These are phyloP conservation scores for Yamadazyma atlantica DNA, from an alignment of 1,139 yeast genomes.

Conservation along the genomic window DNA sequence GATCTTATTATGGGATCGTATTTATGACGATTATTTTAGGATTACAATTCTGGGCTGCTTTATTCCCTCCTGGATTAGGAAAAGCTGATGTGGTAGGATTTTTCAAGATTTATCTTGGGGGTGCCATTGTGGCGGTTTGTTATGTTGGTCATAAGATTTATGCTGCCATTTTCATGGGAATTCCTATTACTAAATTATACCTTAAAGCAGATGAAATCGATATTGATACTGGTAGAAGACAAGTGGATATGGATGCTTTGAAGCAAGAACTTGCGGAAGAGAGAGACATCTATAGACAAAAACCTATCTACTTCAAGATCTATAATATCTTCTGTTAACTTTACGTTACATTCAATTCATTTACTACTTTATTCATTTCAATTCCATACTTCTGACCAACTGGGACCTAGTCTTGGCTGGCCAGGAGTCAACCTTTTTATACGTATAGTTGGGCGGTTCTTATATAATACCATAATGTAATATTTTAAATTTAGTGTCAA, in stretches of 20 bases:
- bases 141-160: slow-evolving; percentile 37
- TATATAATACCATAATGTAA: too few relatives aligned
- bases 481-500: too few relatives aligned
- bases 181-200: slow-evolving; percentile 30
- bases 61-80: slow-evolving; percentile 38
- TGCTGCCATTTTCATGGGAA: slow-evolving; percentile 20
- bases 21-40: slow-evolving; percentile 25
- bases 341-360: neutral
- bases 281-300: slow-evolving; percentile 19
- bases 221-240: slow-evolving; percentile 44
- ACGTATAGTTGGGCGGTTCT: too few relatives aligned
- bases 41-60: slow-evolving; percentile 41
- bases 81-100: slow-evolving; percentile 30
- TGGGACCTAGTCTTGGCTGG: too few relatives aligned
- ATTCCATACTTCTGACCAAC: too few relatives aligned
- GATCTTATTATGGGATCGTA: slow-evolving; percentile 33
- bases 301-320: slow-evolving; percentile 24
- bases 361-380: neutral
- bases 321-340: slow-evolving; percentile 24
- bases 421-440: too few relatives aligned
- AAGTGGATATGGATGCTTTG: slow-evolving; percentile 36
- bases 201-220: slow-evolving; percentile 37
- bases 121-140: slow-evolving; percentile 25
- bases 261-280: slow-evolving; percentile 40
- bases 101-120: slow-evolving; percentile 34